Evolutionary conservation across 1,139 yeast genomes (phyloP).

Genomic region (Debaryomyces nepalensis): DNA sequence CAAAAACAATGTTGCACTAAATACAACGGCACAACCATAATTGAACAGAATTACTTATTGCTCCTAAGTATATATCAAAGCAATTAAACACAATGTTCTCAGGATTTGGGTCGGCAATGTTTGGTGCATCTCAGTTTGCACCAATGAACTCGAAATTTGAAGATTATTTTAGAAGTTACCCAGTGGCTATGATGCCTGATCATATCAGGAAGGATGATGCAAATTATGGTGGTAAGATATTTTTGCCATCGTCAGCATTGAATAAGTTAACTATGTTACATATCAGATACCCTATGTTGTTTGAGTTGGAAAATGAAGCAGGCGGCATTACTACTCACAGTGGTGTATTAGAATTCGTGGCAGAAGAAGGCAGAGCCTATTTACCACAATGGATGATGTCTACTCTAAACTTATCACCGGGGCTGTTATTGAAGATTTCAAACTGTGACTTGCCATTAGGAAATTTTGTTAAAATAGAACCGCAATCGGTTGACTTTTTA

Average conservation of each 20-base stretch:
- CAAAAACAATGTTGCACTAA: constrained; percentile 10
- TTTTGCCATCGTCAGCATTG: constrained; percentile 90
- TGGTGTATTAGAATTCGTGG: constrained; percentile 94
- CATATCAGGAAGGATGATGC: constrained; percentile 75
- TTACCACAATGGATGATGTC: constrained; percentile 97
- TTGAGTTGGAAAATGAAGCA: constrained; percentile 74
- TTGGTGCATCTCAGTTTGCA: constrained; percentile 41
- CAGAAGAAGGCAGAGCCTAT: constrained; percentile 96
- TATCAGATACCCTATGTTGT: constrained; percentile 94
- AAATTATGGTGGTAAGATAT: constrained; percentile 95
- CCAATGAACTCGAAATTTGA: constrained; percentile 53
- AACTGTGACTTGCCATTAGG: constrained; percentile 87
- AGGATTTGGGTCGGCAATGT: constrained; percentile 47
- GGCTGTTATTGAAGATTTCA: constrained; percentile 74
- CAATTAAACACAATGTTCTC: constrained; percentile 40
- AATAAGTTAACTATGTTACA: constrained; percentile 83
- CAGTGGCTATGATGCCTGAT: constrained; percentile 90
- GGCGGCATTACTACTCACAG: constrained; percentile 69
- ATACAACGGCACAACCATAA: constrained; percentile 8
- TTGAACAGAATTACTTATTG: background rate
- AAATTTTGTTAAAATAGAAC: constrained; percentile 87
- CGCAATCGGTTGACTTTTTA: constrained; percentile 90
- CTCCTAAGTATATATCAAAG: constrained; percentile 2
- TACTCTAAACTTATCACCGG: constrained; percentile 73
- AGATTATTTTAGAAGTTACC: constrained; percentile 90